Conservation (phyloP, 192 early-diverging fungal species). For the Coemansia erecta region DNA sequence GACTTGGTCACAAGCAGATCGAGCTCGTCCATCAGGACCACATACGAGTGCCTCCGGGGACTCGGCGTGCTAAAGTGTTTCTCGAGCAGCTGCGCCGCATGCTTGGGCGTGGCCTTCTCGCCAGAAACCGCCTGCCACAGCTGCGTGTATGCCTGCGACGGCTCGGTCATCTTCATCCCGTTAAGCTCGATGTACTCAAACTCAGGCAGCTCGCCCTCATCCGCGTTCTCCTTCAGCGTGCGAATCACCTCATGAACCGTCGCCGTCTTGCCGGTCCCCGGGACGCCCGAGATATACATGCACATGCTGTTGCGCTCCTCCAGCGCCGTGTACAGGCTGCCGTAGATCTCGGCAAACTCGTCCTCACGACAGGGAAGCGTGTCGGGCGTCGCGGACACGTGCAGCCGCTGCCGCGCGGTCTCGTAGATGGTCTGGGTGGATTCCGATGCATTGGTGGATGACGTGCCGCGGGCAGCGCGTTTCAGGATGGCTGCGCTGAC, state of each 20-base stretch:
- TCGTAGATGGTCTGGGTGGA: conserved; percentile 56
- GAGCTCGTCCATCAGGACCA: conserved; percentile 96
- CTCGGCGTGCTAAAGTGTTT: conserved; percentile 62
- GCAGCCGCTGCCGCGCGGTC: conserved; percentile 72
- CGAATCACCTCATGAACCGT: conserved; percentile 86
- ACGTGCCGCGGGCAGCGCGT: conserved; percentile 20
- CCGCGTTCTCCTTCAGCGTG: conserved; percentile 59
- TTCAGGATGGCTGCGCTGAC: conserved; percentile 25
- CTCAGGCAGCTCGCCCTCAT: conserved; percentile 57
- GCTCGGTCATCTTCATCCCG: conserved; percentile 95
- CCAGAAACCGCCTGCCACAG: conserved; percentile 72
- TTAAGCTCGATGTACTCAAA: conserved; percentile 96
- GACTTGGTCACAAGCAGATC: conserved; percentile 90
- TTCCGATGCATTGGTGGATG: conserved; percentile 6
- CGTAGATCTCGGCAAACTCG: conserved; percentile 82
- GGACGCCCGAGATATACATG: conserved; percentile 93
- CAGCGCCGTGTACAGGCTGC: conserved; percentile 72
- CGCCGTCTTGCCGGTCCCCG: conserved; percentile 97
- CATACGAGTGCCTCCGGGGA: conserved; percentile 34
- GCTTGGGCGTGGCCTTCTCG: conserved; percentile 62
- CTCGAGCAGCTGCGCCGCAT: conserved; percentile 78
- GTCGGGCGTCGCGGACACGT: conserved; percentile 87
- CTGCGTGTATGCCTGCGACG: conserved; percentile 78
- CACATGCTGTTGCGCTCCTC: conserved; percentile 80
- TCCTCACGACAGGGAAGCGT: conserved; percentile 90